Conservation (phyloP, 805 yeast species). For the Wickerhamiella sergipiensis region DNA sequence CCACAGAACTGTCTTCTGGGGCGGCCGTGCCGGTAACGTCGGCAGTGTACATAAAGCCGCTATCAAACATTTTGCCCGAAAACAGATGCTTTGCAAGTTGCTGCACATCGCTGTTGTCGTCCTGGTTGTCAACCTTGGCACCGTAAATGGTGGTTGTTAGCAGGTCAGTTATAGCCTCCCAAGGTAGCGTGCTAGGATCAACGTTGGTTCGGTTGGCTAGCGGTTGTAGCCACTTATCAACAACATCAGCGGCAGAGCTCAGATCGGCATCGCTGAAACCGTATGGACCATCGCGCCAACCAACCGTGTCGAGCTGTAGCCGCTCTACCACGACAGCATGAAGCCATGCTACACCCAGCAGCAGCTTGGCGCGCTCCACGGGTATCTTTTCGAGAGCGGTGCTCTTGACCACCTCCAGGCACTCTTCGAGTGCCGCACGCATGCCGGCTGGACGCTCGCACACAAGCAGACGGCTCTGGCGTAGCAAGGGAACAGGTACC, state of each 20-base stretch:
- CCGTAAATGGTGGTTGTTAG: conserved; percentile 51
- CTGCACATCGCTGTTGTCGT: conserved; percentile 13
- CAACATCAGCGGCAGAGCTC: conserved; percentile 32
- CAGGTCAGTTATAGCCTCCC: conserved; percentile 38
- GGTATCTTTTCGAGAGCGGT: conserved; percentile 21
- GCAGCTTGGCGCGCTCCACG: conserved; percentile 34
- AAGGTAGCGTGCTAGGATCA: conserved; percentile 25
- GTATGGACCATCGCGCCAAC: conserved; percentile 36
- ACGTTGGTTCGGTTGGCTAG: conserved; percentile 1
- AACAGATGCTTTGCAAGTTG: conserved; percentile 8
- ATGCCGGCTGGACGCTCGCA: conserved; percentile 55
- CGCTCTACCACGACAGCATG: conserved; percentile 52
- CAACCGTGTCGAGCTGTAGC: neutral
- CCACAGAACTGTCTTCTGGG: neutral
- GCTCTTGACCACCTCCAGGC: conserved; percentile 20
- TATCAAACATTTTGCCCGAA: neutral
- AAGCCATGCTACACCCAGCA: conserved; percentile 52
- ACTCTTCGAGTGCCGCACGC: conserved; percentile 32
- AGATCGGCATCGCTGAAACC: conserved; percentile 70
- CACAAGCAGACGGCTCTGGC: conserved; percentile 39
- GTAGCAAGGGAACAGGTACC: conserved; percentile 44
- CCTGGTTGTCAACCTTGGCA: conserved; percentile 23
- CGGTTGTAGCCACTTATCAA: conserved; percentile 24
- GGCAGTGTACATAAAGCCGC: neutral
- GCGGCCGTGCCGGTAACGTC: neutral